Conservation (phyloP, 257 asterid species). For the Solanum arcanum region DNA sequence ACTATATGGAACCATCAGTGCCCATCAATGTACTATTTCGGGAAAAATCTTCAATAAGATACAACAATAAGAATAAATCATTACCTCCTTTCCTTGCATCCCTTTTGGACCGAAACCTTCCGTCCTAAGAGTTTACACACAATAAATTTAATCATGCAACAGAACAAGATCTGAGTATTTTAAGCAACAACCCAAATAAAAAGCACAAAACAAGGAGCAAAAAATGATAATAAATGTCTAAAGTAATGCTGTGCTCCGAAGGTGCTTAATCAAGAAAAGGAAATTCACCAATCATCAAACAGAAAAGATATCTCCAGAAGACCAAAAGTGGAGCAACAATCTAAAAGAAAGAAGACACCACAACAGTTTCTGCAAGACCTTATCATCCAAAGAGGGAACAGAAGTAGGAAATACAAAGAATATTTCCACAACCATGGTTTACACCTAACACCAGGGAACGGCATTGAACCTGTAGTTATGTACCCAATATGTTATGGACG, state of each 20-base stretch:
- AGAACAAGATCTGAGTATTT: neutral
- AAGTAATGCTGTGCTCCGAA: neutral
- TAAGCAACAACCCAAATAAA: neutral
- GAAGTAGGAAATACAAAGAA: neutral
- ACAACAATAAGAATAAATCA: conserved; percentile 4
- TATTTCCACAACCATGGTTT: neutral
- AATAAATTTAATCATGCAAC: conserved; percentile 3
- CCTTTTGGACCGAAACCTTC: conserved; percentile 93
- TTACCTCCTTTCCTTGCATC: conserved; percentile 99
- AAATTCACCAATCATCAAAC: neutral
- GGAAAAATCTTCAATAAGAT: neutral
- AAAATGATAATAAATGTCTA: neutral
- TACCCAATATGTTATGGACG: neutral
- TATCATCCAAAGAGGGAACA: neutral
- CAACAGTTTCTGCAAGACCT: neutral
- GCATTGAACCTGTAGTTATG: neutral
- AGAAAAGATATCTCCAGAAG: neutral
- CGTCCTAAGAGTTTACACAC: conserved; percentile 63
- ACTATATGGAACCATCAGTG: neutral
- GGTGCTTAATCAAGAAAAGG: neutral
- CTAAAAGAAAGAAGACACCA: neutral
- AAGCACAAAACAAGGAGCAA: neutral
- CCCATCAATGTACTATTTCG: neutral
- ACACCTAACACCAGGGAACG: neutral
- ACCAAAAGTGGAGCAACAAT: neutral